Percentiles rank a stretch among this genome's conserved stretches.
These are phyloP conservation scores for Tubosaeta sp. DNA, from an alignment of 768 basidiomycete species.

Conservation along the genomic window DNA sequence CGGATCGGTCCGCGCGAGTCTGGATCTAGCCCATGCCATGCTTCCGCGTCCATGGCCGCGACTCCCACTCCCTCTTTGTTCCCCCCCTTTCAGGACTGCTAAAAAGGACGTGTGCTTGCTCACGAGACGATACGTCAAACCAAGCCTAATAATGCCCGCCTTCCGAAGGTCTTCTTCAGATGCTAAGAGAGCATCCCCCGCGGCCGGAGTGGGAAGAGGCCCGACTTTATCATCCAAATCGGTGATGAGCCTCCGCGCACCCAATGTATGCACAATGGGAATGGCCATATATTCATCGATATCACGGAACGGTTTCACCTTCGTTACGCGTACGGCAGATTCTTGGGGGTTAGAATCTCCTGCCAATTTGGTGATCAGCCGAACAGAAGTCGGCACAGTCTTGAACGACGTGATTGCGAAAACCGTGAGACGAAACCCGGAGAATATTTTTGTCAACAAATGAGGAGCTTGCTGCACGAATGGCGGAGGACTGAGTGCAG, in stretches of 20 bases:
- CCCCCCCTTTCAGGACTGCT: constrained; percentile 41
- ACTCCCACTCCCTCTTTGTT: not conserved
- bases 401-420: constrained; percentile 29
- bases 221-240: constrained; percentile 39
- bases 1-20: constrained; percentile 4
- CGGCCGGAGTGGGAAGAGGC: constrained; percentile 30
- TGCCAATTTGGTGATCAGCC: constrained; percentile 25
- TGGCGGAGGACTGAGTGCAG: constrained; percentile 34
- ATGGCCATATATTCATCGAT: constrained; percentile 10
- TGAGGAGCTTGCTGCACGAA: constrained; percentile 33
- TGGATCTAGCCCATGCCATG: constrained; percentile 15
- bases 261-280: constrained; percentile 48
- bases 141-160: constrained; percentile 47
- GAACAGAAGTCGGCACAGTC: constrained; percentile 25
- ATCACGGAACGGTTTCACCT: constrained; percentile 25
- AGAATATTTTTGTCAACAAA: constrained; percentile 28
- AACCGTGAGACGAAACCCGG: constrained; percentile 32
- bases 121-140: constrained; percentile 47
- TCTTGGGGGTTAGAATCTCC: constrained; percentile 18
- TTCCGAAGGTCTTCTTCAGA: constrained; percentile 35
- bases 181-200: constrained; percentile 19
- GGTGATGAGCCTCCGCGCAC: constrained; percentile 52
- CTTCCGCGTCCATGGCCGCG: not conserved
- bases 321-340: constrained; percentile 17
- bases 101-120: constrained; percentile 55